These are phyloP conservation scores for Russula olivacea DNA, from an alignment of 768 basidiomycete species.

Conservation along the genomic window DNA sequence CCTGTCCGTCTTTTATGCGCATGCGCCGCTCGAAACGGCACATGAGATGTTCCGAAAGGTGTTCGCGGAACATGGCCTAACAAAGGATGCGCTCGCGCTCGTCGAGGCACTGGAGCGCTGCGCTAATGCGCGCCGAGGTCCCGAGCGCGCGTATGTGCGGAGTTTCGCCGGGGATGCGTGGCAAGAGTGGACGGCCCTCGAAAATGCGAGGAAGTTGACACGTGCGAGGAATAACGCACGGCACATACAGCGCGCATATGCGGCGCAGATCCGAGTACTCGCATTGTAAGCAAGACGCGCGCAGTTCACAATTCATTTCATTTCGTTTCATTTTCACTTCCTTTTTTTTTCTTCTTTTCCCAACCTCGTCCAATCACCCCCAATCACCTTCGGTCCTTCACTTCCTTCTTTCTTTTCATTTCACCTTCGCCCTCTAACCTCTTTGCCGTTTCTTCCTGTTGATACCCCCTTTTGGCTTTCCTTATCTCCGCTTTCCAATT, in stretches of 20 bases:
- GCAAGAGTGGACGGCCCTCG: conserved; percentile 52
- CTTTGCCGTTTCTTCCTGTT: not conserved
- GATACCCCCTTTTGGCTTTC: not conserved
- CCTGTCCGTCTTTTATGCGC: conserved; percentile 66
- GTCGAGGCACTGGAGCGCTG: conserved; percentile 67
- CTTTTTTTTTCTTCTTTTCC: conserved; percentile 29
- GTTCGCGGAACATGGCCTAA: conserved; percentile 40
- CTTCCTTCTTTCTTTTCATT: not conserved
- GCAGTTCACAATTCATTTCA: not conserved
- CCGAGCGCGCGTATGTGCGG: conserved; percentile 43
- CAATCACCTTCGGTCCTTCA: not conserved
- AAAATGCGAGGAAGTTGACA: conserved; percentile 33
- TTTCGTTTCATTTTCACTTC: not conserved
- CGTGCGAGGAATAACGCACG: conserved; percentile 33
- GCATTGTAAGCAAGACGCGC: conserved; percentile 42
- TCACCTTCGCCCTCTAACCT: not conserved
- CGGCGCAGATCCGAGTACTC: conserved; percentile 59
- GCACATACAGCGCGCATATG: conserved; percentile 61
- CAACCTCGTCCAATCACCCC: not conserved
- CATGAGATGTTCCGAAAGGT: conserved; percentile 45
- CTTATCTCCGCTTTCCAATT: conserved; percentile 2
- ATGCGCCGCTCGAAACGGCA: conserved; percentile 45
- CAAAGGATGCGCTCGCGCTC: conserved; percentile 49
- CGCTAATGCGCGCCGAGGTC: conserved; percentile 36
- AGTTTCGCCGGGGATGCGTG: conserved; percentile 60